These are phyloP conservation scores for Zygosaccharomyces gambellarensis DNA, from an alignment of 805 yeast genomes.

Conservation along the genomic window DNA sequence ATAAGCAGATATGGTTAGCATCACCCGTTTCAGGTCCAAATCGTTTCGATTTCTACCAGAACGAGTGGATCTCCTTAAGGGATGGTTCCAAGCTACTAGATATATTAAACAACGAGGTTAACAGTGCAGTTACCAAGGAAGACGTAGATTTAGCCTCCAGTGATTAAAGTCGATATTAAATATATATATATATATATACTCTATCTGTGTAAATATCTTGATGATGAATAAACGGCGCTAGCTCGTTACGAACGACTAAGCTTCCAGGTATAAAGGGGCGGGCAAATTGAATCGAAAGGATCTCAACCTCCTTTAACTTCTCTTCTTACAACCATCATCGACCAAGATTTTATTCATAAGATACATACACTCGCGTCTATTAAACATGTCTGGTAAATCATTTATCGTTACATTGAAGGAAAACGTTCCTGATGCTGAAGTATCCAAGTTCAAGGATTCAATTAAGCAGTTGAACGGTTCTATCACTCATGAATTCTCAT, in stretches of 20 bases:
- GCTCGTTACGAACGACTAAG: conserved; percentile 2
- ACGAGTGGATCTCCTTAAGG: conserved; percentile 75
- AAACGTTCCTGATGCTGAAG: conserved; percentile 38
- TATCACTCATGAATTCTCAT: conserved; percentile 45
- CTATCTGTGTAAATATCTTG: background rate
- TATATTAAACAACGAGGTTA: conserved; percentile 49
- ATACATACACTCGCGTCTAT: background rate
- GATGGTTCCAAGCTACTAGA: conserved; percentile 49
- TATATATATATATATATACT: background rate
- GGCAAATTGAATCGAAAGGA: background rate
- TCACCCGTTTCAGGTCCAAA: conserved; percentile 95
- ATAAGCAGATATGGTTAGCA: conserved; percentile 92
- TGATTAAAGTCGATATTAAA: background rate
- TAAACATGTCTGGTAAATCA: conserved; percentile 17
- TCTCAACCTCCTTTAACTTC: background rate
- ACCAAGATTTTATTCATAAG: background rate
- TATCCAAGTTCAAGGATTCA: conserved; percentile 35
- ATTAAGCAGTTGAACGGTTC: conserved; percentile 40
- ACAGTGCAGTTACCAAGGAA: conserved; percentile 26
- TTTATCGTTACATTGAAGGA: conserved; percentile 44
- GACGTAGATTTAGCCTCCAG: conserved; percentile 17
- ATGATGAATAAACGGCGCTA: background rate
- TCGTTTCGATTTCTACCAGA: conserved; percentile 66
- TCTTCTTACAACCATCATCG: background rate
- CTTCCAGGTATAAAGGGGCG: conserved; percentile 3